Conservation (phyloP, 495 filamentous ascomycete genomes). For the Aspergillus biplanus region DNA sequence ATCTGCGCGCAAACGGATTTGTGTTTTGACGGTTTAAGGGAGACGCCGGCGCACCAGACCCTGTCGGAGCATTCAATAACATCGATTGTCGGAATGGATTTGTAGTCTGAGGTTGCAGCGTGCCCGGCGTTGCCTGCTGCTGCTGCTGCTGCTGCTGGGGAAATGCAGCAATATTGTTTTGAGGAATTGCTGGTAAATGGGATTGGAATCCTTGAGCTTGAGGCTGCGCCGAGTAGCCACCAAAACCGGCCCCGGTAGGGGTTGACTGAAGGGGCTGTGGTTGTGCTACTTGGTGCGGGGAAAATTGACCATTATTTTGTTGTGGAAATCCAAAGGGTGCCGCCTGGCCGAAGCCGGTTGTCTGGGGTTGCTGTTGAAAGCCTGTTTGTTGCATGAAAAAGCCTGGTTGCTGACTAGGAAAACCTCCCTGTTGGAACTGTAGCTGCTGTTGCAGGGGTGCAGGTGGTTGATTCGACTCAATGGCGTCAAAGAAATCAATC, state of each 20-base stretch:
- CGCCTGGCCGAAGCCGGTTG: conserved; percentile 29
- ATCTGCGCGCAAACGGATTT: conserved; percentile 77
- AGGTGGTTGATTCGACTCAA: conserved; percentile 88
- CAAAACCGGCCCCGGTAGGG: conserved; percentile 84
- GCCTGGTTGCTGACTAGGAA: conserved; percentile 45
- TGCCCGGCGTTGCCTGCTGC: conserved; percentile 30
- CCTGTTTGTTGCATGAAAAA: conserved; percentile 42
- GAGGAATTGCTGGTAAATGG: conserved; percentile 63
- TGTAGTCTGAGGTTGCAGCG: conserved; percentile 62
- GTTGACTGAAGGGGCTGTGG: conserved; percentile 59
- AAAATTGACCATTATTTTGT: conserved; percentile 58
- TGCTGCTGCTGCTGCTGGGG: conserved; percentile 52
- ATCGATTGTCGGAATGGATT: conserved; percentile 92
- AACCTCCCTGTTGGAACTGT: conserved; percentile 55
- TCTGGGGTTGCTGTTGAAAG: conserved; percentile 36
- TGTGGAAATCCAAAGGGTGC: conserved; percentile 47
- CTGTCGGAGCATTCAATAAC: conserved; percentile 61
- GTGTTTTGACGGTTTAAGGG: conserved; percentile 69
- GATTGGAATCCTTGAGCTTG: conserved; percentile 54
- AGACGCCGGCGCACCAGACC: conserved; percentile 41
- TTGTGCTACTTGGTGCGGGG: conserved; percentile 48
- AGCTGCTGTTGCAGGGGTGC: conserved; percentile 40
- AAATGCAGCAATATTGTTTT: conserved; percentile 59
- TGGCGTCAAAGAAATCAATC: conserved; percentile 98
- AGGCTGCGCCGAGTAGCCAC: conserved; percentile 76